Base-by-base conservation (phyloP, 1,284 basidiomycete species). In the Ustilago xerochloae region DNA sequence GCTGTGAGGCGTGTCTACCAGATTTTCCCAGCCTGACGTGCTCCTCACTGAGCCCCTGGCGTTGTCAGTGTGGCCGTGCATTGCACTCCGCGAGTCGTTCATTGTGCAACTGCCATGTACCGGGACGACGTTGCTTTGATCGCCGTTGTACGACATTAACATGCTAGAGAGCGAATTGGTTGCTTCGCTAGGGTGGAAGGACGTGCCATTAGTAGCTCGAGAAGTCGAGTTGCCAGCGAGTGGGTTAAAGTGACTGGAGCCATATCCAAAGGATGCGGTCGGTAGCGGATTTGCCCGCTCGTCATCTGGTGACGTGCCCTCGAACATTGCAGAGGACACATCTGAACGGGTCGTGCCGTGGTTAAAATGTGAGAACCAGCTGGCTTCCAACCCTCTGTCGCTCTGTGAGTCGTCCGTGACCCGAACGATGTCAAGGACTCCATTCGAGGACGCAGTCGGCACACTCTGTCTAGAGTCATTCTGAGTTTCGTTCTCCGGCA, bases 221-320 rank as follows among this genome's bases (percentile, higher is more conserved):
- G 53, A 58, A 6, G 70, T 73, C 3, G 70, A 68, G 30, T 73
- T 68, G 39, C 70, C 70, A 1, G 70, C 70, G 5, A 73, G 52
- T 7, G 70, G 70, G 26, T 73, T 73, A 49, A 73, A 68, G 45
- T 67, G 47, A 50, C 32, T 67, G 18, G 70, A 73, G 12, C 64
- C 70, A 30, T 67, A 73, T 15, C 70, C 64, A 32, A 63, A 73
- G 0, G 60, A 63, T 13, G 60, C 63, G 7, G 59, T 54, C 10
- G 63, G 63, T 10, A 59, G 13, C 4, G 49, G 49, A 4, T 43
- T 45, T 12, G 18, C 16, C 8, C 36, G 61, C 29, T 63, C 60
- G 5, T 49, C 60, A 16, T 64, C 61, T 4, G 67, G 67, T 9
- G 67, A 63, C 0, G 61, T 60, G n/a, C 61, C 67, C 26, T 63